Base-by-base conservation (phyloP, 495 filamentous ascomycete species). In the Penicillium waksmanii region DNA sequence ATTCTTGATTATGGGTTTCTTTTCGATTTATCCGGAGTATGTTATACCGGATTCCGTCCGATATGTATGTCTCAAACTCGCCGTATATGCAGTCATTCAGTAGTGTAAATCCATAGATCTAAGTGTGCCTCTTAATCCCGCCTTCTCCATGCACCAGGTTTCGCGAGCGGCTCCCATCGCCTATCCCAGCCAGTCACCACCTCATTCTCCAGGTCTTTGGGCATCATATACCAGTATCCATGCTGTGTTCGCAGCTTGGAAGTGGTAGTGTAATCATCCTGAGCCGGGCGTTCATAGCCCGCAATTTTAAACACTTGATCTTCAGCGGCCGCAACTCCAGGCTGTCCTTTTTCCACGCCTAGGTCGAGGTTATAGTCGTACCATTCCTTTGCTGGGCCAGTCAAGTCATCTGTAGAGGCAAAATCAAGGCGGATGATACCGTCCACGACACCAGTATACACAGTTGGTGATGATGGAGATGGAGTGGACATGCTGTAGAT, bases 401-500 rank as follows among this genome's bases (percentile, higher is more conserved):
- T 64, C 35, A 80, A 38, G 44, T 81, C 78, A 61, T 80, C 77
- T 1, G 75, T 78, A 0, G 77, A 80, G 7, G 74, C 75, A 64
- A 87, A 80, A 43, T 84, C 82, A 2, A 88, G 68, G 21, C 81
- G 76, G 6, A 85, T 56, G 2, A 87, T 71, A 0, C 74, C 72
- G 50, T 80, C 77, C 49, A 81, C 80, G 15, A 86, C 65, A 10
- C 85, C 85, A 15, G 81, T 78, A 66, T 83, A 88, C n/a, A 87
- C 65, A 15, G 77, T 81, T 18, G 83, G 77, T 1, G 84, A 87
- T 31, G 66, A 71, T 1, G 78, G 64, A 2, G 85, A 87, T 1
- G 85, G 83, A 3, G 80, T 77, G 12, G 82, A 84, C 66, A 88
- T 78, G 46, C 78, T 77, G 59, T 88, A 88, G 46, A 88, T 78